Evolutionary conservation across 768 basidiomycete genomes (phyloP).

Genomic region (Mycena maculata): DNA sequence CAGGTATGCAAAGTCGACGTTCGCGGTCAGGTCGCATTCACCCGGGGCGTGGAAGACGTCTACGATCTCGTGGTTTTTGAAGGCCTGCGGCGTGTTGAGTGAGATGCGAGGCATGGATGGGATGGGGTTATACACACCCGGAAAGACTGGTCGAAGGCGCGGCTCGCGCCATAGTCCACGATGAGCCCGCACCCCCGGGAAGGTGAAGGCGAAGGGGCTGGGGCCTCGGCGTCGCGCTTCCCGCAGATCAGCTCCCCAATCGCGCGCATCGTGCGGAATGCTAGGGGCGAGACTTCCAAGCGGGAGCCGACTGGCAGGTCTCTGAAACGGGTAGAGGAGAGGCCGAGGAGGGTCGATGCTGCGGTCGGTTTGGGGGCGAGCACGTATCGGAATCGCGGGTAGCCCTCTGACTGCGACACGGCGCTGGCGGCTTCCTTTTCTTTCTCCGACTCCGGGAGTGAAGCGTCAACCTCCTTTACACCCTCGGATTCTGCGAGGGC

Average conservation of each 20-base stretch:
- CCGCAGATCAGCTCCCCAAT: constrained; percentile 69
- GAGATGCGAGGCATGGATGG: background rate
- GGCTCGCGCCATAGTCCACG: constrained; percentile 89
- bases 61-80: constrained; percentile 87
- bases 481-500: constrained; percentile 48
- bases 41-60: constrained; percentile 90
- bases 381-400: constrained; percentile 68
- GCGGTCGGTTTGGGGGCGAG: constrained; percentile 68
- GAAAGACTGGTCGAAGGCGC: constrained; percentile 78
- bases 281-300: constrained; percentile 83
- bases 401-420: constrained; percentile 26
- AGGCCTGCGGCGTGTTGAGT: constrained; percentile 68
- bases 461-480: background rate
- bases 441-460: constrained; percentile 27
- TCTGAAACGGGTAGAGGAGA: constrained; percentile 77
- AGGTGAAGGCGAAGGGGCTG: constrained; percentile 24
- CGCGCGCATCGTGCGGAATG: constrained; percentile 74
- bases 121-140: constrained; percentile 69
- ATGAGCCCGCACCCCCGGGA: constrained; percentile 76
- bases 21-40: constrained; percentile 92
- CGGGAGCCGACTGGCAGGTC: constrained; percentile 74
- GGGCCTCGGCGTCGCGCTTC: constrained; percentile 22
- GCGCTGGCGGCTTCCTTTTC: constrained; percentile 32
- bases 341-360: constrained; percentile 65
- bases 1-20: constrained; percentile 94